Evolutionary conservation across 164 flowering plant species (phyloP), one percentile per base, ranked within the genome.

Genomic region (Pachysandra terminalis): DNA sequence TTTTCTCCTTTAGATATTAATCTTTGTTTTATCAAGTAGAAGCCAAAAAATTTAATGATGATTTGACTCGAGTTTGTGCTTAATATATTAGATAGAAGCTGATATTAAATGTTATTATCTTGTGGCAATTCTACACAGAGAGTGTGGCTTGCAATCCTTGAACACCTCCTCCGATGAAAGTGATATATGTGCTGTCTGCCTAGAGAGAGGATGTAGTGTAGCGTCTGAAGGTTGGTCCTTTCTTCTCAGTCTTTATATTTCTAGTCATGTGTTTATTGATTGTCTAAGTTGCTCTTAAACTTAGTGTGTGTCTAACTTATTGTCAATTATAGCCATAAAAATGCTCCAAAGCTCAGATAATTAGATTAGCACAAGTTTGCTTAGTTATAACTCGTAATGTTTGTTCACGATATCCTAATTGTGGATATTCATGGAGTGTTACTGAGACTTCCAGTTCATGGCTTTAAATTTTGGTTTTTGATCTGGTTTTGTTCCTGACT

Each of bases 131-230:
- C 45, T 65, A 21, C 82, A 81, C 88, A 96, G 98, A 71, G 98
- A 96, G 45, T 80, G 71, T 75, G 97, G 98, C 64, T 74, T 89
- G 84, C 89, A 83, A 71, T 84, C 84, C 40, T 78, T 82, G 10
- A 62, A 80, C 26, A 63, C 86, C 24, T n/a, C n/a, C n/a, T 67
- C 87, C 49, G 97, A 96, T 79, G 97, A 92, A 23, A 71, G 74
- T 62, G 99, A 96, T 68, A 72, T 71, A 49, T 95, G 99, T 83
- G 94, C 97, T 61, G 99, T 95, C 69, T 95, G 97, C 82, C 73
- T 91, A 71, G 99, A 95, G 79, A 88, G 91, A 78, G 80, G 84
- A 40, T 95, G 99, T 70, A 78, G 80, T 66, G 97, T 92, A 8
- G 96, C 99, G 64, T 90, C 97, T 64, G 97, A 95, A 88, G 99